Conservation (phyloP, 345 rosid species). For the Geranium brycei region DNA sequence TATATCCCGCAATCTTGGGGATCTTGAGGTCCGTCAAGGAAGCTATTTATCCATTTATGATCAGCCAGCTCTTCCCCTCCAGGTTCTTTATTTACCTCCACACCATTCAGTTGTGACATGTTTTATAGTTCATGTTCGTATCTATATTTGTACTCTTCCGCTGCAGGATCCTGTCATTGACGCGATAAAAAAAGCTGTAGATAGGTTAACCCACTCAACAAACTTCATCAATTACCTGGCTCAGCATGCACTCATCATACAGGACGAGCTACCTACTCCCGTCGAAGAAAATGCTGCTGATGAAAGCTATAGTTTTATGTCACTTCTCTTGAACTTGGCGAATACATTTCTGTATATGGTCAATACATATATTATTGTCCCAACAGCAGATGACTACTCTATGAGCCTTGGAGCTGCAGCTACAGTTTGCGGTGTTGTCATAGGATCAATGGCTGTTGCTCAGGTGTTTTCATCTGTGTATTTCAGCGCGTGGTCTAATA, state of each 20-base stretch:
- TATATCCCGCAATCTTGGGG: slow-evolving; percentile 92
- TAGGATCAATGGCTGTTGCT: slow-evolving; percentile 99
- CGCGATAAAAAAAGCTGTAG: slow-evolving; percentile 69
- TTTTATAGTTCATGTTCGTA: no score
- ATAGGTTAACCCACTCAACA: slow-evolving; percentile 70
- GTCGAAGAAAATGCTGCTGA: slow-evolving; percentile 60
- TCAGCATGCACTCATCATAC: slow-evolving; percentile 93
- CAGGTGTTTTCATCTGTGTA: slow-evolving; percentile 94
- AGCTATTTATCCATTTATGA: slow-evolving; percentile 91
- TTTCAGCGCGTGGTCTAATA: slow-evolving; percentile 97
- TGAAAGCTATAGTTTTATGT: slow-evolving; percentile 67
- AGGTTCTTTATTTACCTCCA: slow-evolving; percentile 27
- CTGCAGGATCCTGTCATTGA: slow-evolving; percentile 81
- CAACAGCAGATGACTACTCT: slow-evolving; percentile 92
- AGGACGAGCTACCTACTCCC: slow-evolving; percentile 79
- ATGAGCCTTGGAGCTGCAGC: slow-evolving; percentile 94
- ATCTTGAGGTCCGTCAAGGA: slow-evolving; percentile 90
- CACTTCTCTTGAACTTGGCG: slow-evolving; percentile 71
- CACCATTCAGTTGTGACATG: no score
- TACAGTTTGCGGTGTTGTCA: slow-evolving; percentile 94
- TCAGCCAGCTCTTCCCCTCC: slow-evolving; percentile 69
- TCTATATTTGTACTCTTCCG: slow-evolving; percentile 3
- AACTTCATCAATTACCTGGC: slow-evolving; percentile 82
- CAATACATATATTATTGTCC: slow-evolving; percentile 87
- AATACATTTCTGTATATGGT: slow-evolving; percentile 91